phyloP scores from a whole-genome alignment of 495 filamentous ascomycete genomes.

The Talaromyces borbonicus region DNA sequence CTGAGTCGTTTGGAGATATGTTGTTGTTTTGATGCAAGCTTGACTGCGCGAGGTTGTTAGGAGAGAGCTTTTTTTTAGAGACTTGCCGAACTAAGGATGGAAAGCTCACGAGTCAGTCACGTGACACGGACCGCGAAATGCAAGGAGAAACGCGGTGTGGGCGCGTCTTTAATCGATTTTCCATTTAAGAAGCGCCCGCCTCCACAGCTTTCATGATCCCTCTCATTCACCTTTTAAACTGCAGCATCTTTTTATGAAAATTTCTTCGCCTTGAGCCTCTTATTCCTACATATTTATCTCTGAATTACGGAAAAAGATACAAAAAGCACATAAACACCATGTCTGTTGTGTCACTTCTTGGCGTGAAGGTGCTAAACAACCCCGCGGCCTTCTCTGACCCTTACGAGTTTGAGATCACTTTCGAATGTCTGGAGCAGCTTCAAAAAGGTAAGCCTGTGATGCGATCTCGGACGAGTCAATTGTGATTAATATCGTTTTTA shows the following conservation, averaged over 20 bases:
- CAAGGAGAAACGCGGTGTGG: constrained; percentile 4
- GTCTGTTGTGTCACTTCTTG: constrained; percentile 93
- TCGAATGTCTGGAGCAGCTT: constrained; percentile 88
- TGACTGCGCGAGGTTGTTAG: background rate
- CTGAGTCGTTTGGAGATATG: background rate
- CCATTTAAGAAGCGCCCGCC: constrained; percentile 2
- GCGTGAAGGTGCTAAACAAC: constrained; percentile 93
- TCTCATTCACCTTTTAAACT: background rate
- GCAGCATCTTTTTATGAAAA: too few species aligned
- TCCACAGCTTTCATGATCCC: background rate
- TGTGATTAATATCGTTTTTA: constrained; percentile 22
- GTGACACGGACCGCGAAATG: constrained; percentile 1
- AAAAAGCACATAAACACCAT: constrained; percentile 41
- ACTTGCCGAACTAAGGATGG: too few species aligned
- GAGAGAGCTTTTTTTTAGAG: constrained; percentile 3
- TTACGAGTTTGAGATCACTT: constrained; percentile 97
- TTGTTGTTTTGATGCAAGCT: background rate
- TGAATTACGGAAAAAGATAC: background rate
- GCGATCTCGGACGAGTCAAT: background rate
- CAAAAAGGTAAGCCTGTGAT: constrained; percentile 61
- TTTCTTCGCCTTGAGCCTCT: too few species aligned
- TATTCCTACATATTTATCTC: too few species aligned
- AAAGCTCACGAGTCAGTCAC: background rate
- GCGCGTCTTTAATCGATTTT: constrained; percentile 6
- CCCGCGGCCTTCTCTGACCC: constrained; percentile 80